These are phyloP conservation scores for Solanum ossicruentum DNA, from an alignment of 257 asterid genomes.

Conservation along the genomic window DNA sequence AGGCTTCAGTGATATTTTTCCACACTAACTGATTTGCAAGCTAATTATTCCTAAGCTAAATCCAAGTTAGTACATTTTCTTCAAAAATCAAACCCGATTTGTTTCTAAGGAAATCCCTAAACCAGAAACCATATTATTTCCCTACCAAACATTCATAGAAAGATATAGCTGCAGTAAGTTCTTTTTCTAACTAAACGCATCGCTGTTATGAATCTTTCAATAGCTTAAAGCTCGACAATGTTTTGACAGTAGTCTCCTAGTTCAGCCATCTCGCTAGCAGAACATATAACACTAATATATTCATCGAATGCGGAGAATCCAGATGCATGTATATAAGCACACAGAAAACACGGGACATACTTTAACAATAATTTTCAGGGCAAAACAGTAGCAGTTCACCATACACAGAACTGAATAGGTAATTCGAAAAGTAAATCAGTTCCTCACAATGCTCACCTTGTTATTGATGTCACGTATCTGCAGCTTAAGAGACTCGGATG, in stretches of 20 bases:
- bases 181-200: neutral
- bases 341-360: neutral
- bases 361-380: neutral
- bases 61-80: neutral
- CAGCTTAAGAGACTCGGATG: slow-evolving; percentile 45
- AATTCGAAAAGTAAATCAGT: neutral
- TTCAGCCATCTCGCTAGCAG: neutral
- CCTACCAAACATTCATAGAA: neutral
- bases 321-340: neutral
- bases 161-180: neutral
- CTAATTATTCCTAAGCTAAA: neutral
- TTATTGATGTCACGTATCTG: slow-evolving; percentile 61
- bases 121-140: neutral
- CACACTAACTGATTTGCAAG: neutral
- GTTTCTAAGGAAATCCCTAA: neutral
- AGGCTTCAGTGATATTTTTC: neutral
- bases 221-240: neutral
- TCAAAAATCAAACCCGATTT: neutral
- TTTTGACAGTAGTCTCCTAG: neutral
- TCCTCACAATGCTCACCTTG: slow-evolving; percentile 27
- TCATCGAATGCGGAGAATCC: neutral
- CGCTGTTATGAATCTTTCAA: neutral
- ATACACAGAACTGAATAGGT: neutral
- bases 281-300: neutral
- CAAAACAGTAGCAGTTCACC: neutral